Base-by-base conservation (phyloP, 345 rosid species). In the Dimocarpus longan region DNA sequence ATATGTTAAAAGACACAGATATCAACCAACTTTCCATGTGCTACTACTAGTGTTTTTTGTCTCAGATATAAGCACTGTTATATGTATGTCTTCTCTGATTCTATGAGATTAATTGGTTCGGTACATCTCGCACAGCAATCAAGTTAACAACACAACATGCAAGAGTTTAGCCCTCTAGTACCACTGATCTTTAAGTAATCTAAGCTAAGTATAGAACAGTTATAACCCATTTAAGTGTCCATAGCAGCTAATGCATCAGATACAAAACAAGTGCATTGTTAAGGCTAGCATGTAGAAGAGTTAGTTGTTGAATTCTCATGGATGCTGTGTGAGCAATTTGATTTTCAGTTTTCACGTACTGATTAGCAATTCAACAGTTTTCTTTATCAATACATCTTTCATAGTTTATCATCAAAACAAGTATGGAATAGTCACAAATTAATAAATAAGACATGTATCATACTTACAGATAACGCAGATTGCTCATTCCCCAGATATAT, bases 401-500 rank as follows among this genome's bases (percentile, higher is more conserved):
- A 54, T 60, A 60, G 65, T 60, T 21, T 54, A 21, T 60, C 21
- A 60, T n/a, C 65, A 21, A 60, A 60, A 60, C 65, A 21, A 15
- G 10, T 60, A 60, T 60, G 12, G 64, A 60, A 22, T 8, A n/a
- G 22, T 60, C 19, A 9, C 56, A 70, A 48, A 46, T 11, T 44
- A 5, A 21, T 12, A 70, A 21, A 70, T 70, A 5, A 67, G 48
- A 44, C 26, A 22, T 24, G 32, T 10, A 70, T 21, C 59, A 46
- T 48, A 80, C 84, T 73, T 63, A 82, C 84, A 82, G 19, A 26
- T 42, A 5, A 46, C 68, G 24, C 48, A 82, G 70, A 5, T 62
- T 11, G 8, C n/a, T 40, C 71, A 78, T 60, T 68, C 16, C 54
- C 84, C 81, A 82, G 22, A 82, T 73, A 32, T 82, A 82, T 46